A percentile compares a stretch with the other conserved stretches of the same genome.
phyloP scores from a whole-genome alignment of 306 rosid species.

The Carpinus fangiana region DNA sequence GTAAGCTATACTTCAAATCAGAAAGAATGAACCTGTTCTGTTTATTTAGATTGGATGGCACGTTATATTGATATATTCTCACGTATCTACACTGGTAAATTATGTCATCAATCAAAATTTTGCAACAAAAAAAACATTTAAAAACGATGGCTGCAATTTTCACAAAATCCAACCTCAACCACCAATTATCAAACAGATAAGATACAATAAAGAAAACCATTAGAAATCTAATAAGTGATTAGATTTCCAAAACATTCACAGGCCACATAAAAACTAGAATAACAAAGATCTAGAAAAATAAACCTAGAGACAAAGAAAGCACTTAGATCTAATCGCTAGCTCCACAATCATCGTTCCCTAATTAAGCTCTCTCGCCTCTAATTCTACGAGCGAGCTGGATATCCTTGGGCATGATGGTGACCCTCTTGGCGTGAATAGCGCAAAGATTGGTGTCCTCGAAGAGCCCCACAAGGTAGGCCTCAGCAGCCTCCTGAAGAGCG shows the following conservation, averaged over 20 bases:
- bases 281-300: too few species aligned
- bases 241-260: too few species aligned
- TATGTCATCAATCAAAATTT: too few species aligned
- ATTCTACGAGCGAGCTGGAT: constrained; percentile 41
- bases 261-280: too few species aligned
- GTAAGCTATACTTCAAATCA: not conserved
- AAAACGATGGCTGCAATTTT: too few species aligned
- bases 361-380: constrained; percentile 40
- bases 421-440: constrained; percentile 41
- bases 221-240: too few species aligned
- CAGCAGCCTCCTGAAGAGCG: constrained; percentile 38
- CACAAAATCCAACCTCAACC: too few species aligned
- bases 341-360: not conserved
- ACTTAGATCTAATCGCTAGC: too few species aligned
- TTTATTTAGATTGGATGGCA: not conserved
- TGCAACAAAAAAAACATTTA: too few species aligned
- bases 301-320: too few species aligned
- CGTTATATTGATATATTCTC: not conserved
- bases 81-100: not conserved
- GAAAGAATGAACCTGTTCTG: not conserved
- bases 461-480: constrained; percentile 36
- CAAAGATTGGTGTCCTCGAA: constrained; percentile 42
- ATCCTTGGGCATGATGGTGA: constrained; percentile 44
- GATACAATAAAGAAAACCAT: too few species aligned
- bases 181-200: too few species aligned